Conservation (phyloP, 768 basidiomycete species). For the Artomyces pyxidatus region DNA sequence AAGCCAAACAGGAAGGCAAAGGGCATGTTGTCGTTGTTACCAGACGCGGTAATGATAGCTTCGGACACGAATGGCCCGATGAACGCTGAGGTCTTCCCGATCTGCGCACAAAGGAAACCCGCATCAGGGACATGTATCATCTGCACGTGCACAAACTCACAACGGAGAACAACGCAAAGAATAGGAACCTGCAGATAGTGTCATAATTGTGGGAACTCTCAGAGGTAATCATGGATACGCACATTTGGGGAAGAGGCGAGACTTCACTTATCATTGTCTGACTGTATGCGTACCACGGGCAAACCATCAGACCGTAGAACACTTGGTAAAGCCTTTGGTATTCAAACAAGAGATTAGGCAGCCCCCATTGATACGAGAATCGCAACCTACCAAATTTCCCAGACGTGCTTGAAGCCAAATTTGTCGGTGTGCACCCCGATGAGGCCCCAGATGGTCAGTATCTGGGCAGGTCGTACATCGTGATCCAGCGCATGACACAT, state of each 20-base stretch:
- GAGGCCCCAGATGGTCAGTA: constrained; percentile 67
- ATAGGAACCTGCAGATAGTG: constrained; percentile 57
- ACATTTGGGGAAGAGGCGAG: constrained; percentile 66
- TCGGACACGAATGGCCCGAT: constrained; percentile 71
- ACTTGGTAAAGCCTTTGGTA: constrained; percentile 53
- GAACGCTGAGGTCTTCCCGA: constrained; percentile 71
- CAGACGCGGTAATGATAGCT: constrained; percentile 62
- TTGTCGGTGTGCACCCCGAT: constrained; percentile 66
- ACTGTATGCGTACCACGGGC: constrained; percentile 77
- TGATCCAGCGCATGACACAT: too few relatives aligned
- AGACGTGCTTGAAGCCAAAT: constrained; percentile 77
- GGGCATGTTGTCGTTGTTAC: constrained; percentile 66
- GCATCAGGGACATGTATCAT: constrained; percentile 70
- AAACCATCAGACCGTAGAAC: constrained; percentile 65
- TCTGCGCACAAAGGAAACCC: constrained; percentile 26
- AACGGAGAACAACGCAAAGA: constrained; percentile 69
- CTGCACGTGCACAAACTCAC: too few relatives aligned
- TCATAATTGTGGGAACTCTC: neutral
- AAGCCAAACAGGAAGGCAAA: constrained; percentile 67
- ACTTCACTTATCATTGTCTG: constrained; percentile 82
- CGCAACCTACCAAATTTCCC: constrained; percentile 60
- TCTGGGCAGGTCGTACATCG: constrained; percentile 32
- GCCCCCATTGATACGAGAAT: neutral
- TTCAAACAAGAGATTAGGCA: neutral
- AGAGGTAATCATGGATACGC: constrained; percentile 13